phyloP scores from a whole-genome alignment of 1,139 yeast species.

The Blastobotrys raffinosifermentans region DNA sequence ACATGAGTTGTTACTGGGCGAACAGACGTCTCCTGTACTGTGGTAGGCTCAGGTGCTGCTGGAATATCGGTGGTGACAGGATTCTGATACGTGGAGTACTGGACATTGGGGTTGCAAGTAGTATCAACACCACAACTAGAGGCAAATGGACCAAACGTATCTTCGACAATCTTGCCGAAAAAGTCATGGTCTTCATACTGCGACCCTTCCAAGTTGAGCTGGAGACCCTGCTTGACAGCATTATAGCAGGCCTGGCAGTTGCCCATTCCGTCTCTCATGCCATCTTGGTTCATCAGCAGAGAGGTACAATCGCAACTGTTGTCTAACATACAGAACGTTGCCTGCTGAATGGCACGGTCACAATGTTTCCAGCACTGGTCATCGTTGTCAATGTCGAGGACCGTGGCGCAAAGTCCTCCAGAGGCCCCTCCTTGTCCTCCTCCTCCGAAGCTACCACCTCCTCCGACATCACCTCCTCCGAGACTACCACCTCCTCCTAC shows the following conservation, averaged over 20 bases:
- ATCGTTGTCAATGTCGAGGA: conserved; percentile 8
- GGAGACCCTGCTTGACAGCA: conserved; percentile 15
- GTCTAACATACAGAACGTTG: conserved; percentile 15
- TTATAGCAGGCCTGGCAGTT: conserved; percentile 22
- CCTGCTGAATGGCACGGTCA: conserved; percentile 16
- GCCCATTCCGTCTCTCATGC: conserved; percentile 12
- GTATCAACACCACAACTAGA: no score
- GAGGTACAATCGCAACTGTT: conserved; percentile 14
- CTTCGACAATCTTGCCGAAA: conserved; percentile 21
- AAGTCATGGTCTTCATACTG: conserved; percentile 14
- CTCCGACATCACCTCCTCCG: conserved; percentile 1
- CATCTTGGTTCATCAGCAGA: conserved; percentile 11
- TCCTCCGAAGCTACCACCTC: conserved; percentile 2
- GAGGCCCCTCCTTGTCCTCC: conserved; percentile 7
- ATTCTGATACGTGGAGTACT: no score
- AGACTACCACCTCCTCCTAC: background rate
- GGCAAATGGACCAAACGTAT: conserved; percentile 16
- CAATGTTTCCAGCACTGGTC: conserved; percentile 23
- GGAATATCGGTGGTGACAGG: no score
- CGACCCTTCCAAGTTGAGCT: conserved; percentile 19
- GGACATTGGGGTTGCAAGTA: no score
- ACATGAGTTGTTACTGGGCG: no score
- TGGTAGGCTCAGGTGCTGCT: no score
- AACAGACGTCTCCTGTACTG: no score
- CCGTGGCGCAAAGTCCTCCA: conserved; percentile 7